Evolutionary conservation across 192 early-diverging fungal species (phyloP), one percentile per base, ranked within the genome.

Genomic region (Coemansia sp.): DNA sequence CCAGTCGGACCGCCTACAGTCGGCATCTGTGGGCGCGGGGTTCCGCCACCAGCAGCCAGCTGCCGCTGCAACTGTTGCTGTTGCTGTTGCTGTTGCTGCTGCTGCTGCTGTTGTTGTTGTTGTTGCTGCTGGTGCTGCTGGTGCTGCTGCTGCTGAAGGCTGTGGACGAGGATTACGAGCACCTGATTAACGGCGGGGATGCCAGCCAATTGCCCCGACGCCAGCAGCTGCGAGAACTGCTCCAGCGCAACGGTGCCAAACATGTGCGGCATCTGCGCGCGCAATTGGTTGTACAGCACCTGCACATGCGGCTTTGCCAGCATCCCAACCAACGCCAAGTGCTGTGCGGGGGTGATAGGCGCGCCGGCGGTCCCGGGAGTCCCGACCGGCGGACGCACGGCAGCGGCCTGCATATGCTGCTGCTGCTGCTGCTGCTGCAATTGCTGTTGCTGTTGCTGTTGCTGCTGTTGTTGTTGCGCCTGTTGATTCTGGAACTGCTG

Each of bases 201-300:
- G 36, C 36, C 42, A 4, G 41, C 60, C 25, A 74, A 34, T 23
- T 67, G 47, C 1, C 70, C 70, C 2, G 32, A 27, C 6, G 25
- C 7, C 27, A 74, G 56, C 19, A 40, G 19, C 56, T 68, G 70
- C 11, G 29, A 25, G 34, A 74, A 74, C 22, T 58, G 46, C 10
- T 63, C 65, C 1, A 59, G 21, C 7, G 55, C 22, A 18, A 72
- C 29, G n/a, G 31, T 25, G 30, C 61, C 63, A 49, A 65, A 72
- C 26, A 51, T 17, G 22, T 63, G 60, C 21, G 64, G 59, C 14
- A 40, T 1, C 32, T 66, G 63, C 39, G 51, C 10, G 29, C 58
- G 58, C 1, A 62, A 46, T 31, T 66, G 63, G n/a, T n/a, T 22
- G n/a, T 58, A 30, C 26, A 66, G 32, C 2, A 63, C 9, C 56